Evolutionary conservation across 805 yeast genomes (phyloP).

Genomic region (Candida boidinii): DNA sequence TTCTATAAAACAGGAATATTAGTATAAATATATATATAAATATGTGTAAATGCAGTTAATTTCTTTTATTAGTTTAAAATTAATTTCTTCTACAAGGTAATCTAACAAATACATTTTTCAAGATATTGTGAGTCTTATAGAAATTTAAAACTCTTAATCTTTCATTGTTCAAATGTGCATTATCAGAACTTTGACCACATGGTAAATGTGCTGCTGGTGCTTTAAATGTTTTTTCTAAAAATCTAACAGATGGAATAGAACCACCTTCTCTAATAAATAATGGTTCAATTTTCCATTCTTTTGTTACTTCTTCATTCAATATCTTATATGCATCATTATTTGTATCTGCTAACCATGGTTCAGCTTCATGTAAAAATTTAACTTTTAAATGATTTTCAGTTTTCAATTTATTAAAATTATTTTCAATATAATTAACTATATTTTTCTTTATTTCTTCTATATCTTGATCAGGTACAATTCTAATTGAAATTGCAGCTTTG

Average conservation of each 20-base stretch:
- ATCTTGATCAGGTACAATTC: slow-evolving; percentile 87
- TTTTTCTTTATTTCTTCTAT: slow-evolving; percentile 45
- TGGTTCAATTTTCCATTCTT: slow-evolving; percentile 78
- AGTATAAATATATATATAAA: too few species aligned
- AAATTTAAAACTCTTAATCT: slow-evolving; percentile 71
- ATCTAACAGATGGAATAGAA: slow-evolving; percentile 84
- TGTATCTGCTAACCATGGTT: slow-evolving; percentile 94
- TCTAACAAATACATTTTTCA: slow-evolving; percentile 43
- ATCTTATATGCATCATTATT: slow-evolving; percentile 63
- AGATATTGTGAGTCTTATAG: slow-evolving; percentile 60
- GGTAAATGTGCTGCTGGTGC: slow-evolving; percentile 96
- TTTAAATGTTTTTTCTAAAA: slow-evolving; percentile 67
- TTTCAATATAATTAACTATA: slow-evolving; percentile 37
- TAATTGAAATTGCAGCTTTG: slow-evolving; percentile 65
- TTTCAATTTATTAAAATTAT: slow-evolving; percentile 38
- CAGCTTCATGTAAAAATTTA: slow-evolving; percentile 73
- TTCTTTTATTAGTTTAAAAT: too few species aligned
- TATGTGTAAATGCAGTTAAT: too few species aligned
- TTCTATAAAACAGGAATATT: too few species aligned
- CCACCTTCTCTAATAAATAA: slow-evolving; percentile 93
- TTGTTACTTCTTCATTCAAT: slow-evolving; percentile 49
- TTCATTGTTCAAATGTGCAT: slow-evolving; percentile 89
- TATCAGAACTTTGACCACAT: slow-evolving; percentile 91
- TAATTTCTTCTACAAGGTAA: too few species aligned
- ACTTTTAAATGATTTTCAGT: slow-evolving; percentile 58